Base-by-base conservation (phyloP, 2,329 filamentous ascomycete genomes). In the Paracorniculantispora psalliotae region DNA sequence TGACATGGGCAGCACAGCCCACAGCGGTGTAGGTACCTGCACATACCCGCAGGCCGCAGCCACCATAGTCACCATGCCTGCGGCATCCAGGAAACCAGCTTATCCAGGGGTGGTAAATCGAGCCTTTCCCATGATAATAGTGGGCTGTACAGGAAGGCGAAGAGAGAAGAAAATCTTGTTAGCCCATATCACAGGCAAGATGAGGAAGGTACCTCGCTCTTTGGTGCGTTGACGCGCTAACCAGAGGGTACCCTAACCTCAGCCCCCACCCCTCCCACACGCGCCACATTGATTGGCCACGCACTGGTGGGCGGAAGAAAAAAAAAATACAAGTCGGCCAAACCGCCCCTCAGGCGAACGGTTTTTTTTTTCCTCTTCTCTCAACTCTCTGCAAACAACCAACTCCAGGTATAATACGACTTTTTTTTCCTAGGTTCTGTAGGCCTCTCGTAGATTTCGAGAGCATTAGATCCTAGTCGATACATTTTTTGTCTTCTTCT, bases 401-500 rank as follows among this genome's bases (percentile, higher is more conserved):
- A 68, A 65, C 64, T 61, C 61, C 62, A 62, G 61, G 72, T 64
- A 69, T 64, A 66, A 64, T 66, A 68, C 66, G 60, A 62, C 61
- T 64, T 63, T 56, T 79, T 64, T 63, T 21, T 79, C 74, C 69
- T 79, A 77, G 72, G 70, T 73, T 71, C 65, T 66, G 66, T 70
- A 35, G 66, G 65, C 69, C 74, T 77, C 75, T 76, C 73, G 72
- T 72, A 63, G 66, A 65, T 66, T 62, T 73, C 72, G 81, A 75
- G 80, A 79, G 75, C 68, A 57, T 50, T 67, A 71, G 70, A 73
- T 73, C 81, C 78, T 81, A 80, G 76, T 68, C 65, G 70, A 71
- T 62, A 72, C 59, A 66, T 58, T 46, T 63, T 65, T 68, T 66
- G 51, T 65, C 67, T 62, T 60, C 63, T 25, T n/a, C n/a, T 57